These are phyloP conservation scores for Neckera pumila DNA, from an alignment of 225 moss, liverwort and hornwort species.

Conservation along the genomic window DNA sequence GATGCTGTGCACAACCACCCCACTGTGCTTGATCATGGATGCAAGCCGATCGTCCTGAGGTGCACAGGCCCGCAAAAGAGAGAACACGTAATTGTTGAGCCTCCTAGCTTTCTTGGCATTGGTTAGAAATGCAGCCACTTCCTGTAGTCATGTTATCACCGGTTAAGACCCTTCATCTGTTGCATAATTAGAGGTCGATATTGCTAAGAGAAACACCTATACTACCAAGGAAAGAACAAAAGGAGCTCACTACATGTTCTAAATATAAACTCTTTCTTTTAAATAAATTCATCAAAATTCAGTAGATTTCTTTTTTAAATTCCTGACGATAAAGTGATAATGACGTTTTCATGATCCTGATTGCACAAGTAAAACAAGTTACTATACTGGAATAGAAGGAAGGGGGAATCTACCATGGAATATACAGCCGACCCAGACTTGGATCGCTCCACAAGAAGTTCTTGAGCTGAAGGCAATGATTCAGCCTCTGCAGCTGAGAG, in stretches of 20 bases:
- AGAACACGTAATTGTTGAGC: constrained; percentile 85
- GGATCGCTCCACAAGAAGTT: constrained; percentile 55
- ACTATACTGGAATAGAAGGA: neutral
- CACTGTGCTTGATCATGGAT: constrained; percentile 84
- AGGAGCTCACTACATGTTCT: neutral
- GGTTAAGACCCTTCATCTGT: neutral
- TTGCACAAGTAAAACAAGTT: neutral
- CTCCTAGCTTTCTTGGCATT: constrained; percentile 80
- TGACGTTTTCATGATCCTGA: neutral
- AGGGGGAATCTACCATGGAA: constrained; percentile 39
- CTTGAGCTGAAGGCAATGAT: constrained; percentile 61
- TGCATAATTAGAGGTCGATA: neutral
- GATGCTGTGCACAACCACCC: constrained; percentile 73
- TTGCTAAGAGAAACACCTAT: neutral
- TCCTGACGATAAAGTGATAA: neutral
- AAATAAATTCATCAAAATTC: neutral
- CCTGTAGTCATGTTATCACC: constrained; percentile 28
- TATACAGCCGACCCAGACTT: constrained; percentile 62
- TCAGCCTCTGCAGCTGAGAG: constrained; percentile 75
- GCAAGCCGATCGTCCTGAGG: constrained; percentile 77
- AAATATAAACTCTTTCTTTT: neutral
- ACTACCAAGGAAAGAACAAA: neutral
- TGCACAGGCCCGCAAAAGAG: constrained; percentile 75
- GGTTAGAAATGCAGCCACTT: constrained; percentile 70
- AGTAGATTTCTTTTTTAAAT: neutral